Evolutionary conservation across 345 rosid genomes (phyloP).

Genomic region (Angophora floribunda): DNA sequence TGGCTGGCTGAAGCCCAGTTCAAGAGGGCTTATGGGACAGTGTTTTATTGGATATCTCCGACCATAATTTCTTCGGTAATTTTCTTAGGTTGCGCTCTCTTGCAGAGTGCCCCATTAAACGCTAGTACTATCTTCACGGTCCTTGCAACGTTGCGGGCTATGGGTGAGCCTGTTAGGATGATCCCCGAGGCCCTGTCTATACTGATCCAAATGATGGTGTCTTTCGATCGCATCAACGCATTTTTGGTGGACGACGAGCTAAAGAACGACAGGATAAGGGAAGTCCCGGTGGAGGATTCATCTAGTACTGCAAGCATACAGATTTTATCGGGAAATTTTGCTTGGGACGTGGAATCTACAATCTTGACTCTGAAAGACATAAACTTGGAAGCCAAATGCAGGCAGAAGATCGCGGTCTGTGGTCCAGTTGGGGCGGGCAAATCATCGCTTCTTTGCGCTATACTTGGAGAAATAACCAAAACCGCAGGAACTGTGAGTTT

Average conservation of each 20-base stretch:
- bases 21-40: slow-evolving; percentile 33
- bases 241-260: slow-evolving; percentile 63
- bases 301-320: slow-evolving; percentile 12
- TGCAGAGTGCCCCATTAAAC: slow-evolving; percentile 49
- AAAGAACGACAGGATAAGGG: slow-evolving; percentile 18
- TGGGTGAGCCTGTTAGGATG: slow-evolving; percentile 57
- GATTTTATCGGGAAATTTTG: slow-evolving; percentile 47
- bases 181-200: slow-evolving; percentile 64
- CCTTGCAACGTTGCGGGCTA: slow-evolving; percentile 53
- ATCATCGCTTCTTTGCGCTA: slow-evolving; percentile 59
- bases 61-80: slow-evolving; percentile 53
- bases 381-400: slow-evolving; percentile 27
- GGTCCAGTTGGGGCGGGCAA: slow-evolving; percentile 82
- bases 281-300: slow-evolving; percentile 7
- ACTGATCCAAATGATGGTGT: slow-evolving; percentile 67
- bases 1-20: slow-evolving; percentile 50
- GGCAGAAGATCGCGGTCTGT: slow-evolving; percentile 68
- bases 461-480: slow-evolving; percentile 63
- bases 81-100: slow-evolving; percentile 50
- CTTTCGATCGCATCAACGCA: slow-evolving; percentile 40
- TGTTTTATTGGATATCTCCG: slow-evolving; percentile 69
- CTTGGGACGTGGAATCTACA: slow-evolving; percentile 54
- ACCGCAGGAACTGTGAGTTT: slow-evolving; percentile 60
- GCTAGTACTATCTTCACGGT: slow-evolving; percentile 73
- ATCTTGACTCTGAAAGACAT: slow-evolving; percentile 29